Percentiles rank a stretch among this genome's conserved stretches.
phyloP scores from a whole-genome alignment of 2,329 filamentous ascomycete genomes.

The Teratosphaeria epicoccoides region DNA sequence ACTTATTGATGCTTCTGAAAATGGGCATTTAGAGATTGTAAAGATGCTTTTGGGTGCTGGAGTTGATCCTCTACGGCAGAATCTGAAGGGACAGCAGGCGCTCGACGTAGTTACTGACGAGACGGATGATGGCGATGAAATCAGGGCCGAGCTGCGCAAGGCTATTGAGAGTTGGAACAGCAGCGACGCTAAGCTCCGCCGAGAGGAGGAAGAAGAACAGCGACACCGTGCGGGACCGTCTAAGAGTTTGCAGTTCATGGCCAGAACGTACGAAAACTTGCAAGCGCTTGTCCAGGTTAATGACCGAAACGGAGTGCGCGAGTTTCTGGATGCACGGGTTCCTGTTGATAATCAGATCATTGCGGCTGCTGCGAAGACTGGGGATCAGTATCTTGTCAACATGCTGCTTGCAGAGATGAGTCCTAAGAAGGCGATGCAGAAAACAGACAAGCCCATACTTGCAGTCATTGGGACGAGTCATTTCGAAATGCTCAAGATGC shows the following conservation, averaged over 20 bases:
- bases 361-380: constrained; percentile 82
- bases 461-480: constrained; percentile 86
- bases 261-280: constrained; percentile 39
- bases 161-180: constrained; percentile 38
- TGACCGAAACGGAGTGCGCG: constrained; percentile 37
- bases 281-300: constrained; percentile 39
- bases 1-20: constrained; percentile 90
- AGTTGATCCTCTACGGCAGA: constrained; percentile 82
- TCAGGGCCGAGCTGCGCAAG: constrained; percentile 38
- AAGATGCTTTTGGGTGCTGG: constrained; percentile 73
- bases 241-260: constrained; percentile 39
- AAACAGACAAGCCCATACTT: constrained; percentile 83
- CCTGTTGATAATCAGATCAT: constrained; percentile 66
- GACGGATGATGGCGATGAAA: constrained; percentile 66
- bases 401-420: constrained; percentile 47
- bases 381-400: constrained; percentile 78
- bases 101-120: constrained; percentile 71
- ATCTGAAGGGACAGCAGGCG: constrained; percentile 85
- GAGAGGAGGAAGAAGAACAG: constrained; percentile 42
- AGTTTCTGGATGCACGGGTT: constrained; percentile 35
- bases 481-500: constrained; percentile 62
- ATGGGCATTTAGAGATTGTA: constrained; percentile 82
- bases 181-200: constrained; percentile 32
- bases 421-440: constrained; percentile 51
- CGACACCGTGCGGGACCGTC: constrained; percentile 28